Base-by-base conservation (phyloP, 306 rosid genomes). In the Oxytropis ochrocephala region DNA sequence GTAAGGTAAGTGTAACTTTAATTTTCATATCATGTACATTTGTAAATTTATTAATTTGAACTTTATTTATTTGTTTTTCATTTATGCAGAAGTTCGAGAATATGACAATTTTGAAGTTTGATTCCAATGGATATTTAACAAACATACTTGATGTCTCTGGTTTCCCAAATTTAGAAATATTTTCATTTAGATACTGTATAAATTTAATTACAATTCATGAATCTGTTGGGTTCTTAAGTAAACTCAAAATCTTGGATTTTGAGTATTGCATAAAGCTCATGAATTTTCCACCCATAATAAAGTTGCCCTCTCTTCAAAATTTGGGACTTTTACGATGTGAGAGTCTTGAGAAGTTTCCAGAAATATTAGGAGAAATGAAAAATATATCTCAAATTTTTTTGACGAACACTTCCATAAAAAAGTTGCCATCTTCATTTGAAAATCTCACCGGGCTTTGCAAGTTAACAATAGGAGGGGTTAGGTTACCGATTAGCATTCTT, bases 381-480 rank as follows among this genome's bases (percentile, higher is more conserved):
- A 46, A 48, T 6, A 9, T 75, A 12, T 13, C 17, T n/a, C 0
- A 2, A 0, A 18, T 75, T 46, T 0, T 0, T 2, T 6, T 66
- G 7, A 0, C 0, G 0, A 0, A 0, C 0, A 46, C 41, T 4
- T 1, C 44, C 4, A 12, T 66, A 11, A 1, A 62, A 9, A 33
- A 33, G 5, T 21, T 75, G 35, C 63, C 79, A 33, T 33, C 1
- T 51, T 73, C 71, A 27, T 7, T 73, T 21, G 54, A 12, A 50
- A 51, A 73, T 48, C 57, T 74, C 8, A 7, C 8, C 11, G 24
- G 47, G n/a, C 69, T 75, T 49, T 6, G 11, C 4, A 0, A 0
- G 0, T 0, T 68, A 8, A 0, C 0, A 1, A 0, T 75, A 4
- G 1, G 2, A 4, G 67, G 18, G 10, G 2, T 52, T 11, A 52